Evolutionary conservation across 768 basidiomycete genomes (phyloP).

Genomic region (Termitomyces titanicus): DNA sequence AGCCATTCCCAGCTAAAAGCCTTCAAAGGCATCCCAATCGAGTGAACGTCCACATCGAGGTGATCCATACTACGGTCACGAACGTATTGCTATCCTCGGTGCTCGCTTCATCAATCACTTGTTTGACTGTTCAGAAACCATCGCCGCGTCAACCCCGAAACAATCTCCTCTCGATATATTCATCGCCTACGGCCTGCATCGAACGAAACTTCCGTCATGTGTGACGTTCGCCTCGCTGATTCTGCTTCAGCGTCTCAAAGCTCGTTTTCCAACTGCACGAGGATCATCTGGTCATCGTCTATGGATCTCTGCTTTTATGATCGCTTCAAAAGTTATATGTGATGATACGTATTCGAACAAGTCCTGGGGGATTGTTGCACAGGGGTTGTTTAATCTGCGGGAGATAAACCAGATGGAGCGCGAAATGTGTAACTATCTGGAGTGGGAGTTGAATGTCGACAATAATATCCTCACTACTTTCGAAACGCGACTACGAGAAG

Average conservation of each 20-base stretch:
- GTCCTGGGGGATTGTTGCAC: slow-evolving; percentile 87
- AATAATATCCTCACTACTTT: slow-evolving; percentile 57
- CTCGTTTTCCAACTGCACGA: slow-evolving; percentile 86
- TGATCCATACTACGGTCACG: slow-evolving; percentile 74
- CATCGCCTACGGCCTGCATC: slow-evolving; percentile 85
- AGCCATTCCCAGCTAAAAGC: slow-evolving; percentile 1
- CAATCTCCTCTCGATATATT: slow-evolving; percentile 70
- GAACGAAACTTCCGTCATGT: slow-evolving; percentile 67
- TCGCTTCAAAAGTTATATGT: slow-evolving; percentile 87
- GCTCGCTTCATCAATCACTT: slow-evolving; percentile 81
- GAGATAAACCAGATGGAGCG: slow-evolving; percentile 98
- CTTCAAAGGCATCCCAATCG: slow-evolving; percentile 16
- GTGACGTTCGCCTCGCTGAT: slow-evolving; percentile 68
- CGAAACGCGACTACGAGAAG: slow-evolving; percentile 53
- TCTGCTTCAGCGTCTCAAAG: slow-evolving; percentile 80
- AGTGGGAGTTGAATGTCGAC: slow-evolving; percentile 86
- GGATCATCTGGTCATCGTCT: slow-evolving; percentile 88
- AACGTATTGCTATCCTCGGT: slow-evolving; percentile 62
- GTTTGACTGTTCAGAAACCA: slow-evolving; percentile 82
- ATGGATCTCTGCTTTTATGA: slow-evolving; percentile 93
- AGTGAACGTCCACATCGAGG: slow-evolving; percentile 21
- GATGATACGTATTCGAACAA: slow-evolving; percentile 95
- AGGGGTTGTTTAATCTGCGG: slow-evolving; percentile 78
- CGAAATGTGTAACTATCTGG: slow-evolving; percentile 89
- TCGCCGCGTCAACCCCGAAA: slow-evolving; percentile 44